phyloP scores from a whole-genome alignment of 306 rosid genomes.

The Cucurbita ficifolia region DNA sequence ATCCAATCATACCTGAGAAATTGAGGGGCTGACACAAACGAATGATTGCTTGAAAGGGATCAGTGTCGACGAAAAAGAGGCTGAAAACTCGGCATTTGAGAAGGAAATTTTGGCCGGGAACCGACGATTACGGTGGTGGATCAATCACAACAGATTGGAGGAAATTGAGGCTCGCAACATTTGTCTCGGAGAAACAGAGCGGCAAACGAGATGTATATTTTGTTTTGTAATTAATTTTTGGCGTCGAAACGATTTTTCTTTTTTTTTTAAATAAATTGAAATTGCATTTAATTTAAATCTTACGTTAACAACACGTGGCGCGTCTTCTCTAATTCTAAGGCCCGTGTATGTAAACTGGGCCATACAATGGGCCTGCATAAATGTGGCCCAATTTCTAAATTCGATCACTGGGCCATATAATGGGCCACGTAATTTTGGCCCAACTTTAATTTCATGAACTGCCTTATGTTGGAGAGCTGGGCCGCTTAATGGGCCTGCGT shows the following conservation, averaged over 20 bases:
- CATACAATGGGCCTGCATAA: neutral
- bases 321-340: neutral
- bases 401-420: no score
- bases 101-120: neutral
- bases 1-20: neutral
- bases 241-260: neutral
- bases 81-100: neutral
- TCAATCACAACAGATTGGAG: neutral
- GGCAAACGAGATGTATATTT: conserved; percentile 4
- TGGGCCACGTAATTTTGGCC: no score
- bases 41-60: neutral
- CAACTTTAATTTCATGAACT: no score
- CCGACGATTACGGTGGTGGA: neutral
- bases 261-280: neutral
- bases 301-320: neutral
- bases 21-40: neutral
- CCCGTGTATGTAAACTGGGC: neutral
- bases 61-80: neutral
- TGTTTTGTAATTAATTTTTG: neutral
- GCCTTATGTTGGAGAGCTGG: no score
- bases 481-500: no score
- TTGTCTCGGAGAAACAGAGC: neutral
- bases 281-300: neutral
- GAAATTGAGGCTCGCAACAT: conserved; percentile 4
- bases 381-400: neutral